Base-by-base conservation (phyloP, 768 basidiomycete genomes). In the Lentinula detonsa region DNA sequence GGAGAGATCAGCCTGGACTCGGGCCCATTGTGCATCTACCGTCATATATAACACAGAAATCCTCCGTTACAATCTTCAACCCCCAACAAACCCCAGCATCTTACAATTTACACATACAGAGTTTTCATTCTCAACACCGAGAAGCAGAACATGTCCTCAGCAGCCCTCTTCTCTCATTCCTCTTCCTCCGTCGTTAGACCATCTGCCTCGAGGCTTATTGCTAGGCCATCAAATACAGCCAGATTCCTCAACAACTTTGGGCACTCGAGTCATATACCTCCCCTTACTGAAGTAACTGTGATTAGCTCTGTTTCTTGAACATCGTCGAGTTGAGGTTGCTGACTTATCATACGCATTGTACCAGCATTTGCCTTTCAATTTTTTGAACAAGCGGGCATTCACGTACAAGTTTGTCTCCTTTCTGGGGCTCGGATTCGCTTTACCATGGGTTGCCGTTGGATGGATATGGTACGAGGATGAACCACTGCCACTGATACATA, bases 391-490 rank as follows among this genome's bases (percentile, higher is more conserved):
- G 13, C 43, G 55, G 21, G 37, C 45, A 9, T 68, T 66, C 55
- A 65, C 67, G 4, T 42, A 49, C 9, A 67, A 67, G 59, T 65
- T 60, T 42, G 16, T 62, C 16, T 51, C 64, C 1, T 67, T 58
- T 61, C 59, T 68, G 51, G 67, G 67, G 1, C 58, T 65, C 37
- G 67, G 67, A 11, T 68, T 68, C 54, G 64, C 66, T 15, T 49
- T 68, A 9, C 67, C 67, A 5, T 68, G 65, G 52, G 62, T 68
- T n/a, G 67, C 67, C 18, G 63, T 66, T 16, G 63, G 63, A n/a
- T 68, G 67, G 67, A 63, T 63, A 55, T 68, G 67, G 67, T 68
- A 42, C 4, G 64, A 37, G 28, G 16, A 49, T 39, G n/a, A 13
- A 11, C 15, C 11, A 3, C 16, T 15, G 21, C 37, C 28, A 40